Conservation (phyloP, 208 protist genomes). For the Herpetomonas muscarum region DNA sequence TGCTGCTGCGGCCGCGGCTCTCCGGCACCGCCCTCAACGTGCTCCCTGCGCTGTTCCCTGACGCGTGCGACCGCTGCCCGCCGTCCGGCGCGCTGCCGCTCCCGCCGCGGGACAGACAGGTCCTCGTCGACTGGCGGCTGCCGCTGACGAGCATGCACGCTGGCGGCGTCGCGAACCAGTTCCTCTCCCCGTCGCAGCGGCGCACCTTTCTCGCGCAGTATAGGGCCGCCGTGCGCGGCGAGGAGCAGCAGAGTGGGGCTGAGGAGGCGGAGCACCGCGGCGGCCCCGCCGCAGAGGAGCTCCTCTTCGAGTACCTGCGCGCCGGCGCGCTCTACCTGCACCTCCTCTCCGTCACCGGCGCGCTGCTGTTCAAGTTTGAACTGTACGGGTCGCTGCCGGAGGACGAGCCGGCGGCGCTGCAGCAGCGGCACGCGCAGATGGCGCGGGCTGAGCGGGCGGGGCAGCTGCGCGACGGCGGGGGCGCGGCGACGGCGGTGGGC, state of each 20-base stretch:
- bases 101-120: neutral
- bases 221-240: conserved; percentile 10
- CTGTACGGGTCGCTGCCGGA: conserved; percentile 28
- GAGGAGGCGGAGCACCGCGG: neutral
- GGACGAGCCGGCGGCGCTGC: conserved; percentile 5
- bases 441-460: conserved; percentile 5
- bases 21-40: conserved; percentile 46
- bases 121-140: conserved; percentile 34
- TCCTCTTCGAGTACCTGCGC: conserved; percentile 57
- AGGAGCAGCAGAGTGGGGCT: neutral
- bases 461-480: neutral
- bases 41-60: conserved; percentile 7
- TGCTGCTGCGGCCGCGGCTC: conserved; percentile 60
- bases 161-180: conserved; percentile 13
- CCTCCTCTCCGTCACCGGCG: conserved; percentile 36
- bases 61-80: neutral
- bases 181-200: conserved; percentile 33
- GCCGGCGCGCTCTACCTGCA: conserved; percentile 54
- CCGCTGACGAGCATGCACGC: conserved; percentile 33
- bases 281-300: conserved; percentile 28
- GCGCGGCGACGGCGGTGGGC: neutral
- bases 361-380: conserved; percentile 31
- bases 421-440: conserved; percentile 11
- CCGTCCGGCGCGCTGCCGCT: neutral
- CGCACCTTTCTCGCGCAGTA: conserved; percentile 13